Conservation (phyloP, 139 green algal genomes). For the Chlamydomonas sp. region DNA sequence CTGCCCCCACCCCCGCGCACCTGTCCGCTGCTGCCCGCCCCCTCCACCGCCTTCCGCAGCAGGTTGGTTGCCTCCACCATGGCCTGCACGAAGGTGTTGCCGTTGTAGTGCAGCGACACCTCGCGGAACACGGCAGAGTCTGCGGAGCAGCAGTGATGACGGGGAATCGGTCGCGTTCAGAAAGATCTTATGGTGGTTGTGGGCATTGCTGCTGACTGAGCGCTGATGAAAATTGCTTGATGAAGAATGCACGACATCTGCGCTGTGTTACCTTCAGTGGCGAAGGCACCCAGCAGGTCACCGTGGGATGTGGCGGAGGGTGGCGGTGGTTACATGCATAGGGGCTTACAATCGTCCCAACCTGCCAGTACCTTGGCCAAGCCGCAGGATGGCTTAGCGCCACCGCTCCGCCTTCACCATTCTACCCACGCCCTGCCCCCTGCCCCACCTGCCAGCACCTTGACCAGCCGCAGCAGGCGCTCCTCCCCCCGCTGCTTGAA, state of each 20-base stretch:
- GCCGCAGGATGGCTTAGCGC: neutral
- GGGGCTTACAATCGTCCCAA: too few relatives aligned
- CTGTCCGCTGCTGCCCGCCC: conserved; percentile 7
- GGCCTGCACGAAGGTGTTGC: conserved; percentile 22
- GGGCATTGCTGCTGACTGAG: too few relatives aligned
- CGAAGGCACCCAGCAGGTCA: too few relatives aligned
- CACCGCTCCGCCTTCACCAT: neutral
- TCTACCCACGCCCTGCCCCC: neutral
- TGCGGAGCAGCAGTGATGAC: neutral
- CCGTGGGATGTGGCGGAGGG: too few relatives aligned
- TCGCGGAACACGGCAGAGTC: conserved; percentile 2
- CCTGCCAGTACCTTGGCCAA: neutral
- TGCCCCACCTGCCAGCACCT: neutral
- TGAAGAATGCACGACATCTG: too few relatives aligned
- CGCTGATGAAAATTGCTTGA: too few relatives aligned
- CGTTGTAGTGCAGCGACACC: conserved; percentile 1
- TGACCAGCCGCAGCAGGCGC: conserved; percentile 19
- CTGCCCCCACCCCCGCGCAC: neutral
- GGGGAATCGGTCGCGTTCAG: too few relatives aligned
- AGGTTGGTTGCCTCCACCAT: conserved; percentile 27
- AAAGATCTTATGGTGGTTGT: too few relatives aligned
- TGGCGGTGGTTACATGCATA: too few relatives aligned
- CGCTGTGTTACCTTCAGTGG: too few relatives aligned
- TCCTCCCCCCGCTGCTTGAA: conserved; percentile 27
- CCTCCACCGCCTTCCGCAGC: neutral